These are phyloP conservation scores for Boletus rubroflammeus DNA, from an alignment of 768 basidiomycete species.

Conservation along the genomic window DNA sequence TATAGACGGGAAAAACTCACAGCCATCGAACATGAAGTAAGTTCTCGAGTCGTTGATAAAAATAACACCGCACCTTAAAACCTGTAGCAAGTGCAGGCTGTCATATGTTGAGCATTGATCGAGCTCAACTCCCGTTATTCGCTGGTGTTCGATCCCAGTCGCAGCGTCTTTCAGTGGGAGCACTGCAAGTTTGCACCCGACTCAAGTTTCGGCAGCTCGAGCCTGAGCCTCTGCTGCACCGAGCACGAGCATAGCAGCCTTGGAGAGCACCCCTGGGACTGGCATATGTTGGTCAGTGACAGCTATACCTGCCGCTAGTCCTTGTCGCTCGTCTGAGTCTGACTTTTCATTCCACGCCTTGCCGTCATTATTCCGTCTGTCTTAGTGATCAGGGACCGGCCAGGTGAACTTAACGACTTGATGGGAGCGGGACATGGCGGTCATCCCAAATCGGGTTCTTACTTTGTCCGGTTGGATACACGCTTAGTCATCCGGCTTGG, in stretches of 20 bases:
- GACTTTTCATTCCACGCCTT: not conserved
- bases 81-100: not conserved
- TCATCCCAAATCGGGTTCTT: no score
- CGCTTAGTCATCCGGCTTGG: not conserved
- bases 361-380: not conserved
- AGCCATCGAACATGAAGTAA: no score
- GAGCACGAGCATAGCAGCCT: not conserved
- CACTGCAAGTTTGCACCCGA: not conserved
- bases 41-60: not conserved
- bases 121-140: not conserved
- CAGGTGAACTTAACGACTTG: not conserved
- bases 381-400: not conserved
- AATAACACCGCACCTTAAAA: not conserved
- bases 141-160: not conserved
- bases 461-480: no score
- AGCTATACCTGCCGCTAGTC: no score
- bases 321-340: no score
- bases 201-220: not conserved
- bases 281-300: not conserved
- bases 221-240: not conserved
- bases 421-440: not conserved
- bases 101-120: not conserved
- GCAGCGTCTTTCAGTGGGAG: not conserved
- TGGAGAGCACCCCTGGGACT: no score
- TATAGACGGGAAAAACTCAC: not conserved